Evolutionary conservation across 208 protist genomes (phyloP).

Genomic region (Crithidia acanthocephali): DNA sequence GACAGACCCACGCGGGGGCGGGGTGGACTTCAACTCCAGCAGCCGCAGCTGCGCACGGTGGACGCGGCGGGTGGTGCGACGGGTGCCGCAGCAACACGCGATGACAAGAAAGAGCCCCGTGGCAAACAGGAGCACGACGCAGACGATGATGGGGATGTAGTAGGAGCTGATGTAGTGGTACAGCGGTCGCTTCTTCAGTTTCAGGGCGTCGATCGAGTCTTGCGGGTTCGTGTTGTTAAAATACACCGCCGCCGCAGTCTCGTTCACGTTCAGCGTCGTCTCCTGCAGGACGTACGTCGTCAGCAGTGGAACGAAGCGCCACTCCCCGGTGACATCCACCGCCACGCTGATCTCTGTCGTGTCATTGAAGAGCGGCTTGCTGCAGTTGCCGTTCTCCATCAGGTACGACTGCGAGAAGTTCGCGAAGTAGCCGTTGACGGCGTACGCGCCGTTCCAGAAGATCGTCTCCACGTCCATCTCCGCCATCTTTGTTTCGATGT

Average conservation of each 20-base stretch:
- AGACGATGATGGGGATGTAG: constrained; percentile 14
- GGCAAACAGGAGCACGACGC: constrained; percentile 7
- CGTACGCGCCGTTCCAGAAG: constrained; percentile 33
- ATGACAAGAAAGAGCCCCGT: constrained; percentile 16
- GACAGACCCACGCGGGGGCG: background rate
- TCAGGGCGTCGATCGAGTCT: background rate
- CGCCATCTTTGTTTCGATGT: constrained; percentile 11
- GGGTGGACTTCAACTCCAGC: constrained; percentile 10
- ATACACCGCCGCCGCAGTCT: background rate
- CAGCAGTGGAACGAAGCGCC: constrained; percentile 28
- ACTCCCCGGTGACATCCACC: constrained; percentile 35
- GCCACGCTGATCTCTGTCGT: constrained; percentile 18
- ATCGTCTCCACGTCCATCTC: constrained; percentile 25
- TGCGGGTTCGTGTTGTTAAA: constrained; percentile 20
- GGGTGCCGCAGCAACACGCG: background rate
- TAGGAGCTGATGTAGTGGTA: constrained; percentile 11
- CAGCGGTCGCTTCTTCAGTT: background rate
- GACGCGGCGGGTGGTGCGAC: background rate
- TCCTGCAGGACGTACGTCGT: constrained; percentile 29
- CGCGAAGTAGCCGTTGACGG: constrained; percentile 35
- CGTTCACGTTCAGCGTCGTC: constrained; percentile 11
- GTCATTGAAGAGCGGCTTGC: constrained; percentile 3
- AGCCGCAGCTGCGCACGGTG: constrained; percentile 9
- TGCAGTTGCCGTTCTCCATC: constrained; percentile 30
- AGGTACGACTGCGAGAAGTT: constrained; percentile 34